Conservation (phyloP, 805 yeast genomes). For the Kazachstania africana region DNA sequence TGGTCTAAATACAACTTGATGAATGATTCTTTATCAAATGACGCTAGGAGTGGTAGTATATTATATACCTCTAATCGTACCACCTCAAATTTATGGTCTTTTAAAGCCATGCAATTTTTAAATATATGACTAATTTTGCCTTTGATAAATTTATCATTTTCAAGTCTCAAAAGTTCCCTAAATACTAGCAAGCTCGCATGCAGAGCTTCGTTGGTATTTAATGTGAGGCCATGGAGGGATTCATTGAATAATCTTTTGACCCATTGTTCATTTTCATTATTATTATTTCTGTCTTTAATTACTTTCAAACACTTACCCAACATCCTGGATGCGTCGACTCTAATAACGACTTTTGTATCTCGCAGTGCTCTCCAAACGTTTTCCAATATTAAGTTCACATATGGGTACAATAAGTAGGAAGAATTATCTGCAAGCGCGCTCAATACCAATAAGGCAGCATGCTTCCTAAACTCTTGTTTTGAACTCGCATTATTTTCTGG, state of each 20-base stretch:
- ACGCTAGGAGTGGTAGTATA: slow-evolving; percentile 73
- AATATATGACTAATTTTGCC: slow-evolving; percentile 67
- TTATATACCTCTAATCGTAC: slow-evolving; percentile 78
- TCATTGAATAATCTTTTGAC: slow-evolving; percentile 56
- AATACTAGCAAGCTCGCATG: slow-evolving; percentile 81
- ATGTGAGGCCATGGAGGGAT: slow-evolving; percentile 48
- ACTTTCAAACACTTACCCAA: slow-evolving; percentile 69
- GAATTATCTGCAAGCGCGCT: slow-evolving; percentile 77
- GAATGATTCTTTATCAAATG: slow-evolving; percentile 62
- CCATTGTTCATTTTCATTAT: slow-evolving; percentile 57
- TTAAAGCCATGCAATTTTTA: slow-evolving; percentile 59
- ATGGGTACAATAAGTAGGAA: slow-evolving; percentile 71
- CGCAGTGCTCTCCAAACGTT: slow-evolving; percentile 81
- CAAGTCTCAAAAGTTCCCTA: slow-evolving; percentile 56
- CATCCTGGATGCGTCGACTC: slow-evolving; percentile 77
- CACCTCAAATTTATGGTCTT: slow-evolving; percentile 63
- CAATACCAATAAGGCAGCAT: slow-evolving; percentile 79
- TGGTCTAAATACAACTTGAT: slow-evolving; percentile 72
- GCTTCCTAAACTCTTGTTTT: slow-evolving; percentile 73
- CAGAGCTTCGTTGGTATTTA: slow-evolving; percentile 50
- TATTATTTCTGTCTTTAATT: slow-evolving; percentile 65
- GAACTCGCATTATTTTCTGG: slow-evolving; percentile 36
- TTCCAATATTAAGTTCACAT: slow-evolving; percentile 66
- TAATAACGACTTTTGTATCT: slow-evolving; percentile 61
- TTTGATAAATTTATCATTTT: slow-evolving; percentile 58